These are phyloP conservation scores for Teunomyces barrocoloradensis DNA, from an alignment of 805 yeast genomes.

Conservation along the genomic window DNA sequence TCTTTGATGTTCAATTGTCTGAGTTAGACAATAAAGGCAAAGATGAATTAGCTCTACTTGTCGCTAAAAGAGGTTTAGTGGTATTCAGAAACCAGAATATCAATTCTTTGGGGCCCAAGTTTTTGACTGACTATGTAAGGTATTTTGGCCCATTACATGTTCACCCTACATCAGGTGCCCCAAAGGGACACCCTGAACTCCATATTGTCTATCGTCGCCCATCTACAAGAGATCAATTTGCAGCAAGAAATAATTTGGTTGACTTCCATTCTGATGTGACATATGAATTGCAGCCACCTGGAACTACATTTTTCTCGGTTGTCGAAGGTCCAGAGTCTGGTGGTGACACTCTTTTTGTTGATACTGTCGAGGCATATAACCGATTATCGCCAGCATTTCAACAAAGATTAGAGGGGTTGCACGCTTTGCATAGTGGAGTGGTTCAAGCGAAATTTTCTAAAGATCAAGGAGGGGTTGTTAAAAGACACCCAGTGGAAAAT, in stretches of 20 bases:
- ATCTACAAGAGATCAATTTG: constrained; percentile 24
- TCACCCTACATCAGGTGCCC: constrained; percentile 75
- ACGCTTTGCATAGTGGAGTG: constrained; percentile 66
- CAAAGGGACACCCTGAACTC: constrained; percentile 58
- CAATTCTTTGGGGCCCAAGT: constrained; percentile 39
- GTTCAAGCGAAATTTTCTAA: constrained; percentile 65
- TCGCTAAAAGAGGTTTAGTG: constrained; percentile 35
- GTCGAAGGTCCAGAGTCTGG: constrained; percentile 60
- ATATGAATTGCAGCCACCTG: constrained; percentile 72
- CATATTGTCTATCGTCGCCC: constrained; percentile 60
- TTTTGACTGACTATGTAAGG: constrained; percentile 53
- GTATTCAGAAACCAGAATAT: constrained; percentile 34
- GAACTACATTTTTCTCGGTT: constrained; percentile 63
- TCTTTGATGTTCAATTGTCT: constrained; percentile 30
- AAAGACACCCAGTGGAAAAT: constrained; percentile 61
- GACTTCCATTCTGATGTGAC: constrained; percentile 75
- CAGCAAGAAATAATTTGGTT: constrained; percentile 35
- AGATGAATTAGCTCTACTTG: constrained; percentile 30
- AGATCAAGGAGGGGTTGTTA: constrained; percentile 56
- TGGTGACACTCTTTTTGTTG: constrained; percentile 81
- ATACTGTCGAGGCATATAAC: constrained; percentile 66
- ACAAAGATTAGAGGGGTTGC: constrained; percentile 55
- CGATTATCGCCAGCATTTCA: constrained; percentile 66
- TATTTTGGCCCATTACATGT: constrained; percentile 71
- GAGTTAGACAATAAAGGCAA: constrained; percentile 23